phyloP scores from a whole-genome alignment of 139 green algal genomes.

The Tetratostichococcus sp. region DNA sequence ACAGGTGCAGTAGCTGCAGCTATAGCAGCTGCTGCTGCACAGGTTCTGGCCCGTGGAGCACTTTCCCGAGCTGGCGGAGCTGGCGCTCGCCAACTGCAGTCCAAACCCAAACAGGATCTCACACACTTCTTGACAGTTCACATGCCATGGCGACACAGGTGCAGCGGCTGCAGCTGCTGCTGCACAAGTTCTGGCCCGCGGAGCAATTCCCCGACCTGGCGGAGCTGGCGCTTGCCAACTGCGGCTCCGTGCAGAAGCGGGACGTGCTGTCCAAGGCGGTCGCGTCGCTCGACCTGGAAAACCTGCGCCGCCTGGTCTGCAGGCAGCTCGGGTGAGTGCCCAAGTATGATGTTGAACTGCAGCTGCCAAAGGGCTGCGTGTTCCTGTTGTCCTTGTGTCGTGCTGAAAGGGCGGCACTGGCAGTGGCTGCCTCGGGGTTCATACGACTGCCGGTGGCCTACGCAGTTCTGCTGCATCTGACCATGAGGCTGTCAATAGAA shows the following conservation, averaged over 20 bases:
- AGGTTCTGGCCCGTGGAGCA: slow-evolving; percentile 38
- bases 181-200: slow-evolving; percentile 65
- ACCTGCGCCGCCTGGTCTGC: slow-evolving; percentile 68
- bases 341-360: not conserved
- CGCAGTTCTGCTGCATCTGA: no score
- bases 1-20: slow-evolving; percentile 43
- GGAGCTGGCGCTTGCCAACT: slow-evolving; percentile 79
- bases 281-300: slow-evolving; percentile 41
- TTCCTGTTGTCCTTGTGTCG: no score
- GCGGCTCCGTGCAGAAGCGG: slow-evolving; percentile 67
- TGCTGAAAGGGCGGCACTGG: no score
- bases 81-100: slow-evolving; percentile 79
- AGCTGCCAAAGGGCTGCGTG: no score
- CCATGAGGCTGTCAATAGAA: no score
- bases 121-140: no score
- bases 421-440: no score
- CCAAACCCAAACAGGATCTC: slow-evolving; percentile 62
- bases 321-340: slow-evolving; percentile 64
- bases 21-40: slow-evolving; percentile 89
- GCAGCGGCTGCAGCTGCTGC: slow-evolving; percentile 82
- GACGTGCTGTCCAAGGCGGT: slow-evolving; percentile 58
- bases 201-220: slow-evolving; percentile 52
- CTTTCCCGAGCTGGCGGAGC: slow-evolving; percentile 63
- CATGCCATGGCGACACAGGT: slow-evolving; percentile 34
- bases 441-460: no score